phyloP scores from a whole-genome alignment of 1,284 basidiomycete genomes.

The Trichosporon inkin region DNA sequence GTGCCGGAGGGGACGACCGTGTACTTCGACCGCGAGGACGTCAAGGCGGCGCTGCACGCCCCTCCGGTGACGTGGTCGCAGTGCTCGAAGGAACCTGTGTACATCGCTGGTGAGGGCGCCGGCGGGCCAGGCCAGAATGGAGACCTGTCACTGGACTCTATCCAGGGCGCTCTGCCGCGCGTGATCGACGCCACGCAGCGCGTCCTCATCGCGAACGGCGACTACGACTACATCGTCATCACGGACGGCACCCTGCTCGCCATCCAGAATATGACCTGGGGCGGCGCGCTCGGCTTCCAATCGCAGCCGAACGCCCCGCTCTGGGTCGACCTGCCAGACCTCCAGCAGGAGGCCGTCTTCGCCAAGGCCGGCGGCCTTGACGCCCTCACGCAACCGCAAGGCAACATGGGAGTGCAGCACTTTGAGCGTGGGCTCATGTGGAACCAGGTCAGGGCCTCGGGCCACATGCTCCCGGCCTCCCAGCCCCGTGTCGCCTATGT shows the following conservation, averaged over 20 bases:
- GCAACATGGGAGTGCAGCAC: constrained; percentile 26
- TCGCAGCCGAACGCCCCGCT: constrained; percentile 17
- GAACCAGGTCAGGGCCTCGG: constrained; percentile 21
- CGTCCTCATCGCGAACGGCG: constrained; percentile 65
- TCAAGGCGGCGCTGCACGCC: constrained; percentile 69
- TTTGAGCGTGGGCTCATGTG: constrained; percentile 30
- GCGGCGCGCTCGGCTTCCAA: constrained; percentile 31
- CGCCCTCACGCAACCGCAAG: constrained; percentile 17
- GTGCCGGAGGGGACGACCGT: constrained; percentile 19
- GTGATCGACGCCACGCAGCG: constrained; percentile 62
- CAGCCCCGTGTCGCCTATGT: constrained; percentile 21
- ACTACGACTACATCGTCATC: constrained; percentile 20
- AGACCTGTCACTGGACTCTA: constrained; percentile 61
- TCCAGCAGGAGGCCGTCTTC: neutral
- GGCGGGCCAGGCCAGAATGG: constrained; percentile 22
- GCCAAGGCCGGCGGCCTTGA: neutral
- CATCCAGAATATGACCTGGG: constrained; percentile 44
- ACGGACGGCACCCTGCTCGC: constrained; percentile 28
- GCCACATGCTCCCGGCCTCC: constrained; percentile 27
- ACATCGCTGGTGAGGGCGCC: constrained; percentile 52
- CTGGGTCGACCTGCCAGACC: constrained; percentile 12
- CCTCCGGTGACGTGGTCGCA: constrained; percentile 62
- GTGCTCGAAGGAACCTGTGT: constrained; percentile 61
- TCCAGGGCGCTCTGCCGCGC: constrained; percentile 25
- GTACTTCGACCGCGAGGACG: constrained; percentile 67